These are phyloP conservation scores for Tulasnella sp. DNA, from an alignment of 768 basidiomycete species.

Conservation along the genomic window DNA sequence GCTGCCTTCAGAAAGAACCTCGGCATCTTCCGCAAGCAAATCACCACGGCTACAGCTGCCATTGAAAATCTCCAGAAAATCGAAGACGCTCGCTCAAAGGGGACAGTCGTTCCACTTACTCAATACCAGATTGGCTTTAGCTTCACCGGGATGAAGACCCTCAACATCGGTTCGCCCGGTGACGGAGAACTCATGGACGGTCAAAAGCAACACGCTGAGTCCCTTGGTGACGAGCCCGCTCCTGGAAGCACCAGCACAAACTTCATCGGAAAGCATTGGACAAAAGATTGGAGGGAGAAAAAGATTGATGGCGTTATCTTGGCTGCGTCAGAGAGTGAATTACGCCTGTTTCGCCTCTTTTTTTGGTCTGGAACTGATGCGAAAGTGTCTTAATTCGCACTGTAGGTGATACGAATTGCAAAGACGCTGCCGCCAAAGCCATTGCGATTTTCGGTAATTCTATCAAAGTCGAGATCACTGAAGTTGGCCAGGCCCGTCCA, in stretches of 20 bases:
- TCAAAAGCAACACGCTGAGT: background rate
- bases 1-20: slow-evolving; percentile 10
- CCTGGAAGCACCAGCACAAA: background rate
- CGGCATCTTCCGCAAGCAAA: slow-evolving; percentile 3
- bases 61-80: slow-evolving; percentile 8
- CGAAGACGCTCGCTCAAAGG: background rate
- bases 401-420: background rate
- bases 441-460: background rate
- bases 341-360: no score
- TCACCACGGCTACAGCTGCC: slow-evolving; percentile 19
- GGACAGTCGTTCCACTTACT: background rate
- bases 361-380: background rate
- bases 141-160: background rate
- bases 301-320: slow-evolving; percentile 21
- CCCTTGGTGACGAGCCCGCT: slow-evolving; percentile 8
- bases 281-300: slow-evolving; percentile 3
- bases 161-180: background rate
- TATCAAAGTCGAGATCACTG: slow-evolving; percentile 10
- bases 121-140: slow-evolving; percentile 17
- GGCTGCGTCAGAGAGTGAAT: slow-evolving; percentile 13
- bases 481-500: background rate
- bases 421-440: background rate
- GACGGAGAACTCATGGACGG: background rate
- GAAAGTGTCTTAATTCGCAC: background rate
- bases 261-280: background rate